Conservation (phyloP, 257 asterid species). For the Nicotiana attenuata region DNA sequence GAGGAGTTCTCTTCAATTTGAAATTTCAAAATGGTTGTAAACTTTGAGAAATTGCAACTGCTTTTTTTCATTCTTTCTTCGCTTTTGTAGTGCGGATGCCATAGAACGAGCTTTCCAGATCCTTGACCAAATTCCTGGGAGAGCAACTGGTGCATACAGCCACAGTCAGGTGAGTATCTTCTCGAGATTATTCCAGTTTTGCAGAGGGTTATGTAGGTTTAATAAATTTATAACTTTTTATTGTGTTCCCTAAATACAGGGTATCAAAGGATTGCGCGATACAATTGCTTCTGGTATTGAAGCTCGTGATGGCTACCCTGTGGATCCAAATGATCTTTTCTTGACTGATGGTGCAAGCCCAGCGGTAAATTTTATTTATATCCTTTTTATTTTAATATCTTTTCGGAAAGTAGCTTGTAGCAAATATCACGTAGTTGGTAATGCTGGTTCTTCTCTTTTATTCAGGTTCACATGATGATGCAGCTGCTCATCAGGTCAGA, state of each 20-base stretch:
- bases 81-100: slow-evolving; percentile 71
- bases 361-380: slow-evolving; percentile 44
- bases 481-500: slow-evolving; percentile 75
- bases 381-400: background rate
- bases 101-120: slow-evolving; percentile 89
- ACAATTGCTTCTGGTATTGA: slow-evolving; percentile 89
- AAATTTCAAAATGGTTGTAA: background rate
- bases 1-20: slow-evolving; percentile 3
- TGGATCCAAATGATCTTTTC: slow-evolving; percentile 87
- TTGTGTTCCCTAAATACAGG: slow-evolving; percentile 38
- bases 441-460: background rate
- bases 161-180: slow-evolving; percentile 78
- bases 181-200: slow-evolving; percentile 8
- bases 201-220: background rate
- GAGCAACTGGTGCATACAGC: slow-evolving; percentile 99
- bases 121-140: slow-evolving; percentile 92
- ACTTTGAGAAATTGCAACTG: background rate
- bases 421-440: background rate
- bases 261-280: slow-evolving; percentile 94
- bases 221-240: background rate
- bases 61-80: background rate
- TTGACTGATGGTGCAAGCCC: slow-evolving; percentile 99
- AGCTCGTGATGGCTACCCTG: slow-evolving; percentile 96
- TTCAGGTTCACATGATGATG: slow-evolving; percentile 99
- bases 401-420: background rate